phyloP scores from a whole-genome alignment of 768 basidiomycete genomes.

The Gelatoporia subvermispora region DNA sequence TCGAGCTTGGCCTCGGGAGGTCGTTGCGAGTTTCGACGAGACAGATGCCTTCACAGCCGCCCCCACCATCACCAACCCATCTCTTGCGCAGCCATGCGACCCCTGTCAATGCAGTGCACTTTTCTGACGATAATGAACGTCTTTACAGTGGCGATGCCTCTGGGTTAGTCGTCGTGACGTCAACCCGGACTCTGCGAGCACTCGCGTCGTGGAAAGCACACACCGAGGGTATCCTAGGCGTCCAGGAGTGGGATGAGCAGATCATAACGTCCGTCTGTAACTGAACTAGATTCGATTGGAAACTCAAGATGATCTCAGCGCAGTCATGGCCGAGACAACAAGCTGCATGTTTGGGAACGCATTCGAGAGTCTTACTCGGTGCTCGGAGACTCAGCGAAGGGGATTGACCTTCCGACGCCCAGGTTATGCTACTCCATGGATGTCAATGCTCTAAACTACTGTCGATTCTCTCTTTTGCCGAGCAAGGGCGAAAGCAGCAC shows the following conservation, averaged over 20 bases:
- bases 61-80: slow-evolving; percentile 58
- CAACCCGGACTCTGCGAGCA: slow-evolving; percentile 71
- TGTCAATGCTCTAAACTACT: slow-evolving; percentile 92
- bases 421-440: slow-evolving; percentile 65
- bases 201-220: slow-evolving; percentile 78
- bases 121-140: slow-evolving; percentile 72
- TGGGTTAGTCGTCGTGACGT: slow-evolving; percentile 74
- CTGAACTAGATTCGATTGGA: background rate
- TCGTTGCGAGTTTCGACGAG: background rate
- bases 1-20: background rate
- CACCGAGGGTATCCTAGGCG: slow-evolving; percentile 65
- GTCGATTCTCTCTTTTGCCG: slow-evolving; percentile 72
- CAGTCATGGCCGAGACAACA: slow-evolving; percentile 85
- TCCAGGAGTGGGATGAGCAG: slow-evolving; percentile 65
- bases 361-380: slow-evolving; percentile 31
- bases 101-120: slow-evolving; percentile 52
- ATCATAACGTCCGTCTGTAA: slow-evolving; percentile 70
- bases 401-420: slow-evolving; percentile 46
- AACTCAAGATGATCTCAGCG: background rate
- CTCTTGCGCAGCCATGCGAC: slow-evolving; percentile 69
- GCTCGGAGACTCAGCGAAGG: slow-evolving; percentile 52
- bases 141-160: slow-evolving; percentile 84
- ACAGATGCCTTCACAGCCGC: slow-evolving; percentile 10
- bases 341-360: slow-evolving; percentile 69
- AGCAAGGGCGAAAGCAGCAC: slow-evolving; percentile 12